Base-by-base conservation (phyloP, 306 rosid species). In the Dalbergia cultrata region DNA sequence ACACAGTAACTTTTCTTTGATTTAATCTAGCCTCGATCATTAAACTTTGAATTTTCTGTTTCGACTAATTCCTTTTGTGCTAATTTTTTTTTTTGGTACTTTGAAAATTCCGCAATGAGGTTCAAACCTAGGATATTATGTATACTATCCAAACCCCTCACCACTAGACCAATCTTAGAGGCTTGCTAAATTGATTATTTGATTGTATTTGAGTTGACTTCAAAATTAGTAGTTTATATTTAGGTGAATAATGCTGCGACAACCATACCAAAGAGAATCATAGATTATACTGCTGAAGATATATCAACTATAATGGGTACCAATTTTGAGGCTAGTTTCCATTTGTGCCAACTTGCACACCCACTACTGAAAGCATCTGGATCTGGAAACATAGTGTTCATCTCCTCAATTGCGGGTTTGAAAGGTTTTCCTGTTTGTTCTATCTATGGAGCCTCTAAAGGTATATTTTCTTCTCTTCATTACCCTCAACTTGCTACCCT, bases 381-480 rank as follows among this genome's bases (percentile, higher is more conserved):
- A 33, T 37, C 47, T 0, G 90, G 90, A 0, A 72, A 34, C 81
- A 54, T 87, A n/a, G 79, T 87, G 0, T 82, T 82, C 13, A 50
- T 62, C 1, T 85, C 88, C 3, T 87, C 86, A 0, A 14, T 79
- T 35, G 5, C 45, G 0, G 73, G 87, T 41, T 57, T 72, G 4
- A 85, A 22, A 22, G 88, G 92, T 54, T 5, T 81, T 0, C 92
- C 95, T 18, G 7, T 13, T 31, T 2, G 39, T 8, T 83, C 92
- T n/a, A 60, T 81, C 34, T 89, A 90, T 82, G 87, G 85, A 10
- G 90, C 93, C 34, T 82, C 94, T 47, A 94, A 89, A 87, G 94
- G 97, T 82, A 59, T 16, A 60, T 64, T 14, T 11, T 17, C 21
- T 13, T 60, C 14, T 53, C 12, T 17, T 26, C 13, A 4, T 5